Percentiles rank a stretch among this genome's conserved stretches.
phyloP scores from a whole-genome alignment of 2,329 filamentous ascomycete species.

The Epichloe typhina region DNA sequence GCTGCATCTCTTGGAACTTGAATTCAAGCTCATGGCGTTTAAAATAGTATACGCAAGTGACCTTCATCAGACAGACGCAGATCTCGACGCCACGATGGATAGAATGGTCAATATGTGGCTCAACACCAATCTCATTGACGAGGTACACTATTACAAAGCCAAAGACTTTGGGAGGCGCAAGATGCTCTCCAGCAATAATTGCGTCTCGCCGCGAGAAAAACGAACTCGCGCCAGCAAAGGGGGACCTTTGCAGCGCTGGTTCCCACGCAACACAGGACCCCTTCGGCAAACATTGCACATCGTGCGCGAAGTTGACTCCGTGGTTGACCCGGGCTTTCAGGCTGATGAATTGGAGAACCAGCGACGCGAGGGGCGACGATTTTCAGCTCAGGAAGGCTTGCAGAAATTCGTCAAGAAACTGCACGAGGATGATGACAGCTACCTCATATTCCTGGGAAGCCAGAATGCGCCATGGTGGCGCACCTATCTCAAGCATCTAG shows the following conservation, averaged over 20 bases:
- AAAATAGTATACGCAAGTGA: constrained; percentile 18
- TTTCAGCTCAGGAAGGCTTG: constrained; percentile 10
- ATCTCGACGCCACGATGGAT: constrained; percentile 12
- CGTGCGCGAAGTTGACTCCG: constrained; percentile 14
- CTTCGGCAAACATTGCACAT: constrained; percentile 15
- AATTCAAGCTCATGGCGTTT: constrained; percentile 17
- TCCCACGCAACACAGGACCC: constrained; percentile 11
- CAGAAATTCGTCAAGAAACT: constrained; percentile 11
- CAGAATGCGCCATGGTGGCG: constrained; percentile 16
- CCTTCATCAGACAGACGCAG: constrained; percentile 9
- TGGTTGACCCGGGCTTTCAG: constrained; percentile 15
- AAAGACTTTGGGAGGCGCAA: constrained; percentile 15
- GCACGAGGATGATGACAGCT: constrained; percentile 12
- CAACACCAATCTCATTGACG: constrained; percentile 15
- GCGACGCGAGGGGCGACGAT: constrained; percentile 10
- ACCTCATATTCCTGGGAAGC: constrained; percentile 14
- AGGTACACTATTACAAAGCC: constrained; percentile 16
- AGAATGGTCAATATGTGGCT: constrained; percentile 17
- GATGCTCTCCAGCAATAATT: constrained; percentile 3
- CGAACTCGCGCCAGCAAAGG: constrained; percentile 10
- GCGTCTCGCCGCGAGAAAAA: constrained; percentile 10
- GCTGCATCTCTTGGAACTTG: constrained; percentile 17
- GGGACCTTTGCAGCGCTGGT: constrained; percentile 12
- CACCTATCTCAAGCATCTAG: constrained; percentile 12
- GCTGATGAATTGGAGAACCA: constrained; percentile 13